Evolutionary conservation across 345 rosid species (phyloP).

Genomic region (Viola odorata): DNA sequence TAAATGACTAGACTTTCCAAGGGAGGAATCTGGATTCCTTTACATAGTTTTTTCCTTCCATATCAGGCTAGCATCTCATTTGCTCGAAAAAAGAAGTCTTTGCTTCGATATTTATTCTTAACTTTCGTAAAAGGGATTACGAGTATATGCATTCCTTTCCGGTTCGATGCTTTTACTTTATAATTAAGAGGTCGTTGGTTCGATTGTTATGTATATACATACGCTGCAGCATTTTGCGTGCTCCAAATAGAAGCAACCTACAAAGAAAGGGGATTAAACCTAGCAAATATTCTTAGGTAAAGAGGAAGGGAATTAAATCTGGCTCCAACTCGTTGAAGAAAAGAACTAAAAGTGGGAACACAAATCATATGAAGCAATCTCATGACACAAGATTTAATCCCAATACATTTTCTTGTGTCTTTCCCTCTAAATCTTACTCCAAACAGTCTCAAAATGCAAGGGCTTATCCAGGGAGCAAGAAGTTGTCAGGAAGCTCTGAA

Average conservation of each 20-base stretch:
- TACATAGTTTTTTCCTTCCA: conserved; percentile 27
- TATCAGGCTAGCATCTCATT: conserved; percentile 35
- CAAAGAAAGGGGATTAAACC: neutral
- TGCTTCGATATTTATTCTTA: too few relatives aligned
- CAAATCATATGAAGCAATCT: too few relatives aligned
- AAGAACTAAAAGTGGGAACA: conserved; percentile 20
- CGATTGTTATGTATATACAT: too few relatives aligned
- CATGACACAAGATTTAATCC: too few relatives aligned
- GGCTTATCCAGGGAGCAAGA: conserved; percentile 30
- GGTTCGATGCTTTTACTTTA: too few relatives aligned
- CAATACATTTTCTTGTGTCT: conserved; percentile 17
- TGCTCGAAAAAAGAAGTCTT: neutral
- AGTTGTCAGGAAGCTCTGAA: conserved; percentile 35
- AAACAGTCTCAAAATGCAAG: conserved; percentile 35
- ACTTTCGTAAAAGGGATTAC: too few relatives aligned
- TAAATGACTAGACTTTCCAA: conserved; percentile 9
- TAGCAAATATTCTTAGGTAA: neutral
- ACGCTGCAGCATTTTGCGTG: neutral
- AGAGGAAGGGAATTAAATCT: neutral
- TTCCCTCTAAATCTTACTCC: conserved; percentile 11
- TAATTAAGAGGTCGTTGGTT: too few relatives aligned
- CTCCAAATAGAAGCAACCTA: conserved; percentile 16
- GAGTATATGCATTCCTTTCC: too few relatives aligned
- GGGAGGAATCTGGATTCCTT: conserved; percentile 17
- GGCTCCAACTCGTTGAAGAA: conserved; percentile 27